Evolutionary conservation across 108 stramenopile species (phyloP), one percentile per base, ranked within the genome.

Genomic region (Heterococcus sp.): DNA sequence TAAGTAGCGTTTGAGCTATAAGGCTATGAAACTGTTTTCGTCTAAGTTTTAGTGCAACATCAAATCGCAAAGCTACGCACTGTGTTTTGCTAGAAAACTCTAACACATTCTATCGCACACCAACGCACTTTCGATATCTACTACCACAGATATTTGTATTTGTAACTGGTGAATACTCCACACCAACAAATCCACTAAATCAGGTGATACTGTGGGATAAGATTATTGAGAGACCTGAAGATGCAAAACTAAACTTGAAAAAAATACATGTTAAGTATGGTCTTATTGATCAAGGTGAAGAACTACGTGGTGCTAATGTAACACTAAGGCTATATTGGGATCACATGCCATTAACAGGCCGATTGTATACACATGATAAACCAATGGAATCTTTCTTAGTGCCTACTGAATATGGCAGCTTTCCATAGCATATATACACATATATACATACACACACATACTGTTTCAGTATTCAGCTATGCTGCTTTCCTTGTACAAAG

Each of bases 251-350:
- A 30, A 73, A 94, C 28, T 77, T 93, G 73, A 66, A 88, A 8
- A 93, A 94, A 79, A 88, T 93, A 27, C 94, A 94, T 87, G 93
- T 98, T 46, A 96, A 98, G 78, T 98, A 98, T 76, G 94, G 93
- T 0, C 89, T 98, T 76, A 94, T 96, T 0, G 95, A 96, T 87
- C 95, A 96, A 64, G 37, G 75, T 35, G 27, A 76, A 69, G 11
- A 72, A 2, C 38, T 3, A 28, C 28, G 35, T 38, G 68, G 73
- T 33, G 66, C 58, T 39, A 0, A 66, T 32, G 91, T 98, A 3
- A 88, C 89, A 26, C 82, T 97, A 58, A 85, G 86, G 71, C 88
- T 98, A 65, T 90, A 93, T 84, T 98, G 96, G 96, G 97, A 98
- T 88, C 94, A 96, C 81, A 98, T 98, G 97, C 97, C 97, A 0